phyloP scores from a whole-genome alignment of 768 basidiomycete species.

The Dendrothele bispora region DNA sequence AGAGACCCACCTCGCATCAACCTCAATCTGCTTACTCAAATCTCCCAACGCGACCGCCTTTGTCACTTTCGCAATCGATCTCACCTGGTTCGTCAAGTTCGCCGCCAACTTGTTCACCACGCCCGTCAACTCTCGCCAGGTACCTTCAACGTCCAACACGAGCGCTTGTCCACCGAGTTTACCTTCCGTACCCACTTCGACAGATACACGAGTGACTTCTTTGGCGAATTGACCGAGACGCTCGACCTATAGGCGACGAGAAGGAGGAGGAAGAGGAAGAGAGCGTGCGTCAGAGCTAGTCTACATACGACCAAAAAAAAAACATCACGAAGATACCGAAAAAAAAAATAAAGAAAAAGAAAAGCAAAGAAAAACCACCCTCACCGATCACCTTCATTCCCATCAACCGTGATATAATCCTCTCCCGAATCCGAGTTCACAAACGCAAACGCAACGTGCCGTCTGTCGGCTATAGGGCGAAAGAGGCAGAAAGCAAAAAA shows the following conservation, averaged over 20 bases:
- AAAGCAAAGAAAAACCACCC: too few species aligned
- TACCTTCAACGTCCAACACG: constrained; percentile 85
- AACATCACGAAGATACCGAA: too few species aligned
- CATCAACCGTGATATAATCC: constrained; percentile 76
- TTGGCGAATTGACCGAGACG: constrained; percentile 85
- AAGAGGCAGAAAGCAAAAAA: too few species aligned
- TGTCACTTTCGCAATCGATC: constrained; percentile 67
- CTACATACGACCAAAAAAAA: too few species aligned
- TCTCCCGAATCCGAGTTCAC: constrained; percentile 85
- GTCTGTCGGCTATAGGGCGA: constrained; percentile 43
- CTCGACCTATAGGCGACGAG: constrained; percentile 45
- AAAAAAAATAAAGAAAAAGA: too few species aligned
- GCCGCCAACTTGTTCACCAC: constrained; percentile 64
- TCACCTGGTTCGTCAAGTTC: constrained; percentile 66
- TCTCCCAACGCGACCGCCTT: constrained; percentile 74
- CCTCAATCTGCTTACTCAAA: constrained; percentile 66
- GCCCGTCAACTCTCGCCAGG: constrained; percentile 74
- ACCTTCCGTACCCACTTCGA: constrained; percentile 82
- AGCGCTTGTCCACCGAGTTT: constrained; percentile 85
- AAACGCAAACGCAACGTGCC: constrained; percentile 79
- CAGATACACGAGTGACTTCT: constrained; percentile 82
- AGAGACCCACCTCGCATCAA: constrained; percentile 58
- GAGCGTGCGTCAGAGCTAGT: too few species aligned
- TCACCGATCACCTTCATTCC: constrained; percentile 73
- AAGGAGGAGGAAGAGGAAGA: constrained; percentile 31